Evolutionary conservation across 306 rosid species (phyloP).

Genomic region (Castanea sativa): DNA sequence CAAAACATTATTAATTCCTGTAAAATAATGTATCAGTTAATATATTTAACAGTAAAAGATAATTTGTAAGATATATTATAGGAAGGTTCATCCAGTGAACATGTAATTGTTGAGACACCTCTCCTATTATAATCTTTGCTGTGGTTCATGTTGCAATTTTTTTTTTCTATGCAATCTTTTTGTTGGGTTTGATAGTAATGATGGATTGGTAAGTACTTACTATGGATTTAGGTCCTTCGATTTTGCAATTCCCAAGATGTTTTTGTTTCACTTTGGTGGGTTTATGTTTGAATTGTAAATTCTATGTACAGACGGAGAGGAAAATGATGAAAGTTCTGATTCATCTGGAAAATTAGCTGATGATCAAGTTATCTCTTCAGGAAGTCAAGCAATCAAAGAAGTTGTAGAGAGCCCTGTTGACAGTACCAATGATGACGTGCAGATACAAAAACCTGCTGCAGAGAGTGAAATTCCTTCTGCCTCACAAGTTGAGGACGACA

Average conservation of each 20-base stretch:
- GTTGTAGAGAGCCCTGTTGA: constrained; percentile 20
- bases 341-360: constrained; percentile 16
- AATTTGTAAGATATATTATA: background rate
- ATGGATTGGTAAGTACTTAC: background rate
- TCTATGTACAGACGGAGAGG: constrained; percentile 1
- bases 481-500: constrained; percentile 32
- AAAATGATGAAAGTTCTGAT: constrained; percentile 15
- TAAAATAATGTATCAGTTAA: background rate
- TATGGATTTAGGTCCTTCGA: background rate
- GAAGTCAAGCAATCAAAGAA: constrained; percentile 20
- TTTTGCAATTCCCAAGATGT: background rate
- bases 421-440: constrained; percentile 18
- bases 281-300: background rate
- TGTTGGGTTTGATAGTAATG: background rate
- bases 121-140: background rate
- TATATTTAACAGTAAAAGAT: background rate
- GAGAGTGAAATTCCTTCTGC: constrained; percentile 34
- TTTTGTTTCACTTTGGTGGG: background rate
- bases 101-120: background rate
- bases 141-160: background rate
- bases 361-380: constrained; percentile 17
- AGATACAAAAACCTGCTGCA: constrained; percentile 16
- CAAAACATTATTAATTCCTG: background rate
- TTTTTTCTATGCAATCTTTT: background rate
- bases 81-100: background rate